Evolutionary conservation across 495 filamentous ascomycete genomes (phyloP).

Genomic region (Penicillium verhagenii): DNA sequence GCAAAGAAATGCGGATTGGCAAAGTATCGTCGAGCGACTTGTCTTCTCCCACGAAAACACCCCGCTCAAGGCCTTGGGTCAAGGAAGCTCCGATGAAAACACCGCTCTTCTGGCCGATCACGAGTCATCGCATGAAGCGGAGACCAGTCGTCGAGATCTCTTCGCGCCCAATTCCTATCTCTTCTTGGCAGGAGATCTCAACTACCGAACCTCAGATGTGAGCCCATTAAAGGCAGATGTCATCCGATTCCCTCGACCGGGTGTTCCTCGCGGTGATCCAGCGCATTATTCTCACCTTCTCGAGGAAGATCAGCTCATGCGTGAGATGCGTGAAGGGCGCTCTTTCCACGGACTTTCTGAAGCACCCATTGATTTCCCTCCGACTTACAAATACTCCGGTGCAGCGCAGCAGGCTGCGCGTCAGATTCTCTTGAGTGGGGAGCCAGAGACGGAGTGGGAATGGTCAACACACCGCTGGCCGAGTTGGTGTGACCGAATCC

Average conservation of each 20-base stretch:
- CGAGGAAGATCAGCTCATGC: slow-evolving; percentile 70
- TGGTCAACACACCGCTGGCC: slow-evolving; percentile 84
- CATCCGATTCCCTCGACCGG: slow-evolving; percentile 59
- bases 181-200: slow-evolving; percentile 88
- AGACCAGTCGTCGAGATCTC: slow-evolving; percentile 44
- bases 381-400: slow-evolving; percentile 81
- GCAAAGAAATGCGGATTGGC: slow-evolving; percentile 82
- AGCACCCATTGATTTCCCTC: slow-evolving; percentile 73
- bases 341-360: slow-evolving; percentile 77
- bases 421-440: slow-evolving; percentile 15
- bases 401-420: slow-evolving; percentile 42
- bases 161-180: slow-evolving; percentile 74
- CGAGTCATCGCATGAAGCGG: slow-evolving; percentile 17
- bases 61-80: slow-evolving; percentile 1
- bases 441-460: slow-evolving; percentile 60
- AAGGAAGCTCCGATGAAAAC: slow-evolving; percentile 34
- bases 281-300: slow-evolving; percentile 63
- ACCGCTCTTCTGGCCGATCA: slow-evolving; percentile 39
- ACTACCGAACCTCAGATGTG: slow-evolving; percentile 76
- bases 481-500: slow-evolving; percentile 89
- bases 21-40: slow-evolving; percentile 70
- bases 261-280: slow-evolving; percentile 43
- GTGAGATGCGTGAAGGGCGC: slow-evolving; percentile 60
- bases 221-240: slow-evolving; percentile 54
- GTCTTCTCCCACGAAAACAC: slow-evolving; percentile 54